Evolutionary conservation across 2,329 filamentous ascomycete genomes (phyloP), one percentile per base, ranked within the genome.

Genomic region (Diaporthe capsici): DNA sequence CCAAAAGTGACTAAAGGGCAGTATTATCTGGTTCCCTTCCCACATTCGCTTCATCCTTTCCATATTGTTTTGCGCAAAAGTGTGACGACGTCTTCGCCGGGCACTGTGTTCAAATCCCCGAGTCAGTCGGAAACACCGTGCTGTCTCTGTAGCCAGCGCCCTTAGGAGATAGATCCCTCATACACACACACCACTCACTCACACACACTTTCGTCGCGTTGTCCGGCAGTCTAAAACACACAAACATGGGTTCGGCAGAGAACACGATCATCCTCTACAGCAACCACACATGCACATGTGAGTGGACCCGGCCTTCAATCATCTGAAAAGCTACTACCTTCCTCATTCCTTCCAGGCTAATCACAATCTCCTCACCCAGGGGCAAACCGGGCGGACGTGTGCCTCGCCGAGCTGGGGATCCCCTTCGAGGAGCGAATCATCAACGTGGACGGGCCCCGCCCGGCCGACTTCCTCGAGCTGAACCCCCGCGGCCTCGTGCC

Each of bases 401-500:
- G 89, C 20, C 87, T 95, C 49, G 86, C 88, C 55, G 93, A 94
- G 80, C 87, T 93, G 10, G 87, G 87, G 5, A 82, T 94, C 44
- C 85, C 89, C 0, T 93, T 90, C 79, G 91, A 93, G 72, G 91
- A 94, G 77, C 90, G 93, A 75, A 89, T 90, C 73, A 93, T 96
- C 78, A 92, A 95, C 81, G 86, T 96, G 61, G 83, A 85, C 76
- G 88, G 84, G 20, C 94, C 94, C 0, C 90, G 94, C 7, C 90
- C 93, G 39, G 86, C 89, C 65, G 94, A 92, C 86, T 96, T 95
- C 81, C 88, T 95, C 8, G 86, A 92, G 57, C 85, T 96, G 80
- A 95, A 95, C 84, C 93, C 93, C 78, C 91, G 93, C 74, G 94
- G 94, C 25, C 90, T 94, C 6, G 93, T 96, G 10, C 94, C 94